Evolutionary conservation across 371 early-diverging fungal species (phyloP), one percentile per base, ranked within the genome.

Genomic region (Syncephalis plumigaleata): DNA sequence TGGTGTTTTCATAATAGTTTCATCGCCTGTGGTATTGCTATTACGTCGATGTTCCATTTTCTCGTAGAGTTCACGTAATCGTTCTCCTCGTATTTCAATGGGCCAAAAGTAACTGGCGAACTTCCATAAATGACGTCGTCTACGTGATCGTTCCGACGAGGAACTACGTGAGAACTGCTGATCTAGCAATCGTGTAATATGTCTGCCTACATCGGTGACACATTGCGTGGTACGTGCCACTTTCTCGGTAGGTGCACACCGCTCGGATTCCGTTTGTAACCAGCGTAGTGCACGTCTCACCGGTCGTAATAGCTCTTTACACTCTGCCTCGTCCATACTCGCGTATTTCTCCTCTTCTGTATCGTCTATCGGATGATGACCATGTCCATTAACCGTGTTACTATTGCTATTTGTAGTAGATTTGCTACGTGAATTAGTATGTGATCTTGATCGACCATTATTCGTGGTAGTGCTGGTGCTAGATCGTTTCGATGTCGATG

Each of bases 31-130:
- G 23, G 50, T n/a, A 15, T 51, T 45, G 13, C n/a, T n/a, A n/a
- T n/a, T n/a, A n/a, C n/a, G n/a, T n/a, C 45, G 36, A 20, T 44
- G 45, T 17, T 48, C 48, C 22, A 52, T 17, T 11, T 47, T 52
- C 16, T 56, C 67, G 63, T 75, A 81, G 15, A 79, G 53, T n/a
- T 60, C 58, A 46, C 66, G 61, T 9, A 80, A 48, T 49, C 69
- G 65, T 5, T 56, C 50, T 46, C 66, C 63, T n/a, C 65, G 58
- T 7, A 79, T 65, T 9, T 50, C 51, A 11, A 58, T 61, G 11
- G 75, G 76, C 79, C 81, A 82, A 45, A 68, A 79, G 40, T 65
- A 64, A 15, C 65, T 67, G 7, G 76, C 75, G 55, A 71, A 77
- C 42, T 66, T 55, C 79, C 79, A 78, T 27, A 78, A 52, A 42